Base-by-base conservation (phyloP, 805 yeast genomes). In the Hanseniaspora nectarophila region DNA sequence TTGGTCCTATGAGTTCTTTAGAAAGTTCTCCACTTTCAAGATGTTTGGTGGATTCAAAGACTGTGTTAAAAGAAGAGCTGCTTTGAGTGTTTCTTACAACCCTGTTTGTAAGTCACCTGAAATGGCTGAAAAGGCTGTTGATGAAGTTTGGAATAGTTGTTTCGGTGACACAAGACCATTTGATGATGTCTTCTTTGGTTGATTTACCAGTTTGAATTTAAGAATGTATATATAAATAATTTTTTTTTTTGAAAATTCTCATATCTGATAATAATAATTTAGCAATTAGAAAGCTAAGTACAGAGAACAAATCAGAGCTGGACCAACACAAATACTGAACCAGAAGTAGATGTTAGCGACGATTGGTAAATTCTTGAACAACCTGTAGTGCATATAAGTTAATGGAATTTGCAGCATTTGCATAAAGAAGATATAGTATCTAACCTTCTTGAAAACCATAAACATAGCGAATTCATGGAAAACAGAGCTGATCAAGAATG, bases 141-240 rank as follows among this genome's bases (percentile, higher is more conserved):
- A 84, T 56, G 82, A 84, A 58, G 97, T 92, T 5, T 92, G 95
- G 82, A 82, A 81, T 56, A 81, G 90, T 44, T 92, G 98, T 64
- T 92, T 88, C 64, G 82, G 81, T 60, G 98, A 92, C 62, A 90
- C 97, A 1, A 73, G 98, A 61, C 98, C 98, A 1, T 92, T 87
- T 67, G 97, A 92, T 60, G 81, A 85, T 61, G 89, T 92, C 33
- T 92, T 86, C 64, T 48, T 48, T 48, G 52, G 52, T 29, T 45
- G 26, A 43, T n/a, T 12, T 32, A n/a, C 20, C 16, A n/a, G n/a
- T n/a, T n/a, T n/a, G n/a, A n/a, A n/a, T n/a, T n/a, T n/a, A n/a
- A n/a, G n/a, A n/a, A n/a, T n/a, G n/a, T n/a, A n/a, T n/a, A n/a
- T n/a, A n/a, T n/a, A n/a, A n/a, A n/a, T n/a, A n/a, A n/a, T n/a